Evolutionary conservation across 208 protist genomes (phyloP).

Genomic region (Crithidia fasciculata): DNA sequence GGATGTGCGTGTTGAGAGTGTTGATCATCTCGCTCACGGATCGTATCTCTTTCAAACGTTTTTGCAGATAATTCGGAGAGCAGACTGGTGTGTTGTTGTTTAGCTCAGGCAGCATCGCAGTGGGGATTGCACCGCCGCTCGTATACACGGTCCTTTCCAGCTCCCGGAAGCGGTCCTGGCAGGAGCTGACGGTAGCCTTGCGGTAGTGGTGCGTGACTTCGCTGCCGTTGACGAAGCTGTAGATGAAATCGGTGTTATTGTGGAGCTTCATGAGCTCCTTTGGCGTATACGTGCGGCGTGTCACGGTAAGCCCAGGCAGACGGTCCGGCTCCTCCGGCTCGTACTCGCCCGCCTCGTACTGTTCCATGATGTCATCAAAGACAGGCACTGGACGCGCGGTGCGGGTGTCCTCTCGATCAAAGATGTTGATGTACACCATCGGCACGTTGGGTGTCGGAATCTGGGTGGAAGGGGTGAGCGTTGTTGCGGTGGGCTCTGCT

Average conservation of each 20-base stretch:
- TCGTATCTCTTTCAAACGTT: neutral
- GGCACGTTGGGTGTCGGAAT: neutral
- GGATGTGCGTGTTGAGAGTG: neutral
- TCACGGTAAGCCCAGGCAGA: conserved; percentile 35
- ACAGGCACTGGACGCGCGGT: neutral
- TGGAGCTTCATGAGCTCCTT: conserved; percentile 37
- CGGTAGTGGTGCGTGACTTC: conserved; percentile 77
- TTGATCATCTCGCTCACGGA: neutral
- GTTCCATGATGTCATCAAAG: neutral
- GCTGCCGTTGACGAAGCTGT: conserved; percentile 96
- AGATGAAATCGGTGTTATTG: conserved; percentile 90
- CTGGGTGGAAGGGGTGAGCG: neutral
- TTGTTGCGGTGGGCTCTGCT: neutral
- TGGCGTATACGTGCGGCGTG: conserved; percentile 36
- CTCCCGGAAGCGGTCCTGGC: neutral
- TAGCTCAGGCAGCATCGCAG: neutral
- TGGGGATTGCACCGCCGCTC: neutral
- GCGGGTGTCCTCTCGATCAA: conserved; percentile 1
- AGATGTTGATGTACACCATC: neutral
- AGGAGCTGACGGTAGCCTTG: neutral
- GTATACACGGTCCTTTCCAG: neutral
- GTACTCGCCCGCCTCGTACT: conserved; percentile 25
- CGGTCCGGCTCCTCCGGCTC: conserved; percentile 34
- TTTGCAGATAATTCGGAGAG: neutral
- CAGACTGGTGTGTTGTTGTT: neutral